A percentile compares a stretch with the other conserved stretches of the same genome.
Conservation (phyloP, 352 stramenopile species). For the Peronospora belbahrii region DNA sequence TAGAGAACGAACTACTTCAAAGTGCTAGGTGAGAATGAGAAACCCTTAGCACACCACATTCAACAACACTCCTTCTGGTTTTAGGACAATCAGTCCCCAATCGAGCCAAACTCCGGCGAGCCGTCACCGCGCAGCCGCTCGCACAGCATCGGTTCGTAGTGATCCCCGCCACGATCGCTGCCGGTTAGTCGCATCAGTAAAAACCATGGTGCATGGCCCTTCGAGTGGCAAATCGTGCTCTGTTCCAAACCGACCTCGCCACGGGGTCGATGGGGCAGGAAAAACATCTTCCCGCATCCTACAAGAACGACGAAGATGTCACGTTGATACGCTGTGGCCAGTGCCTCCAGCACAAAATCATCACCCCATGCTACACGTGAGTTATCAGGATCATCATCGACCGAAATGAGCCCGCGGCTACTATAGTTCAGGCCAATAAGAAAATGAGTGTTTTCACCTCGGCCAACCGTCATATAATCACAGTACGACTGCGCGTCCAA, state of each 20-base stretch:
- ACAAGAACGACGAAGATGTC: slow-evolving; percentile 87
- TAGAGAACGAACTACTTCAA: not conserved
- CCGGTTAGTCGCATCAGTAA: slow-evolving; percentile 82
- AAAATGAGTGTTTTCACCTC: slow-evolving; percentile 67
- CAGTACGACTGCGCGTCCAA: slow-evolving; percentile 74
- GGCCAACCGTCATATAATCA: slow-evolving; percentile 80
- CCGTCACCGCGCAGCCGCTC: slow-evolving; percentile 75
- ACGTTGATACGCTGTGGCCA: slow-evolving; percentile 81
- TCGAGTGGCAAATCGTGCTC: slow-evolving; percentile 48
- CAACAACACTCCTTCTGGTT: not conserved
- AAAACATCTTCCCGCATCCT: slow-evolving; percentile 84
- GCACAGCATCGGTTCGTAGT: slow-evolving; percentile 86
- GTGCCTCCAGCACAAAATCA: slow-evolving; percentile 77
- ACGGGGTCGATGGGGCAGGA: slow-evolving; percentile 71
- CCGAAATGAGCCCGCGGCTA: slow-evolving; percentile 60
- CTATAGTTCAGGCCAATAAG: slow-evolving; percentile 80
- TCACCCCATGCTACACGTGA: slow-evolving; percentile 81
- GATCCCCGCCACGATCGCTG: slow-evolving; percentile 74
- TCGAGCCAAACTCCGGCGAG: slow-evolving; percentile 76
- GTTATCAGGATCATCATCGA: slow-evolving; percentile 75
- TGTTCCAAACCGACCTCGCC: slow-evolving; percentile 31
- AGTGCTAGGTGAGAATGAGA: slow-evolving; percentile 17
- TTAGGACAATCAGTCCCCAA: slow-evolving; percentile 51
- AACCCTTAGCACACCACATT: slow-evolving; percentile 6
- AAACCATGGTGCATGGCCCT: slow-evolving; percentile 81